Evolutionary conservation across 2,329 filamentous ascomycete species (phyloP), one percentile per base, ranked within the genome.

Genomic region (Diaporthe humulicola): DNA sequence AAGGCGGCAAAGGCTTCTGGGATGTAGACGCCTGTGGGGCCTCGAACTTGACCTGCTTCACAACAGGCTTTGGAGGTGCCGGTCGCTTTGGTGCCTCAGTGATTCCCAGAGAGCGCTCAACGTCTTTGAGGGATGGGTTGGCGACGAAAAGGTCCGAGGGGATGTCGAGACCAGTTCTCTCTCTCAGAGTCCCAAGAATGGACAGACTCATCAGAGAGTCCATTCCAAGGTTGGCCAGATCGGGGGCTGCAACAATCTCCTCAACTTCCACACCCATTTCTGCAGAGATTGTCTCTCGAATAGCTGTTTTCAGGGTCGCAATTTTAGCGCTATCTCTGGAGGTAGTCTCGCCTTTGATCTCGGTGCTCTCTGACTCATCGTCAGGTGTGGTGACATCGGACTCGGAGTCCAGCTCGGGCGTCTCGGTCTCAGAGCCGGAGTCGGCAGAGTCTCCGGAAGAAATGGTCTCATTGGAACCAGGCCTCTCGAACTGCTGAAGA

Each of bases 261-360:
- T 91, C 90, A 15, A 93, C 85, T 33, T 92, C 90, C n/a, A 94
- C 90, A 74, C 91, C 91, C 88, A 94, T 93, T 82, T 94, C 93
- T 50, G 88, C 86, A n/a, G 92, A 90, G 76, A 94, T 91, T 73
- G 92, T 93, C 71, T 89, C 88, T 81, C 93, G 91, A 61, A 94
- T 87, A 78, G 88, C 81, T 80, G 86, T 79, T 84, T 87, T 84
- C 50, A 89, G 79, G 80, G 87, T 85, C 77, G 86, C 82, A 36
- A 56, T 40, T 5, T n/a, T n/a, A 61, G 83, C 81, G 75, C 85
- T 85, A 30, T 78, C 64, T 48, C 67, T 76, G 36, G 74, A n/a
- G 9, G 71, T 75, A 25, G 72, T 76, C 17, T 86, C 85, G 22
- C 84, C 84, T 78, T 89, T 88, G 70, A 84, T 80, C 0, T 85